phyloP scores from a whole-genome alignment of 2,329 filamentous ascomycete genomes.

The Zymoseptoria crescenta region DNA sequence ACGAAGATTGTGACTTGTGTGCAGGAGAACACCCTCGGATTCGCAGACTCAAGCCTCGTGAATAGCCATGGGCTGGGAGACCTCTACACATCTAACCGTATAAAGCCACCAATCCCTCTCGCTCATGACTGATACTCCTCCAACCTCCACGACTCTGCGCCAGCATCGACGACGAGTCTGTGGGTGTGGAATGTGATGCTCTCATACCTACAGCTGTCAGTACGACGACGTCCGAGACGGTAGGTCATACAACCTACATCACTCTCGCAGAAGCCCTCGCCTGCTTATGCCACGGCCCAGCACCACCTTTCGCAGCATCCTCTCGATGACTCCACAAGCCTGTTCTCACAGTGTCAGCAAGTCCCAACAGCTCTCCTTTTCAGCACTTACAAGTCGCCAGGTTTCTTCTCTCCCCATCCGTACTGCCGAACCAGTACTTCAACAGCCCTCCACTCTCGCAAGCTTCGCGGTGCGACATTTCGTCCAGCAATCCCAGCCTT shows the following conservation, averaged over 20 bases:
- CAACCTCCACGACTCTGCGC: constrained; percentile 50
- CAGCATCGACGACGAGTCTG: constrained; percentile 57
- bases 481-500: constrained; percentile 65
- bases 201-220: constrained; percentile 29
- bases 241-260: constrained; percentile 22
- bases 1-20: too few species aligned
- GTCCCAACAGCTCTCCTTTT: not conserved
- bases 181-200: constrained; percentile 34
- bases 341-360: constrained; percentile 37
- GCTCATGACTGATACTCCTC: constrained; percentile 8
- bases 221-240: too few species aligned
- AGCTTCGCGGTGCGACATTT: constrained; percentile 72
- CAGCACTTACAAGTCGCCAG: constrained; percentile 60
- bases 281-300: constrained; percentile 49
- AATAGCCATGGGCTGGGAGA: too few species aligned
- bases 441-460: constrained; percentile 70
- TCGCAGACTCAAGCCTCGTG: too few species aligned
- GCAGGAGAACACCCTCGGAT: too few species aligned
- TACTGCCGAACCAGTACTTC: constrained; percentile 86
- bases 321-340: constrained; percentile 56
- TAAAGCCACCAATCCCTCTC: too few species aligned
- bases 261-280: constrained; percentile 43
- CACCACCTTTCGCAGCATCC: constrained; percentile 54
- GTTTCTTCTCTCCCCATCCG: constrained; percentile 63
- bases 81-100: too few species aligned